A percentile compares a stretch with the other conserved stretches of the same genome.
These are phyloP conservation scores for Xanthoconium separans DNA, from an alignment of 1,284 basidiomycete species.

Conservation along the genomic window DNA sequence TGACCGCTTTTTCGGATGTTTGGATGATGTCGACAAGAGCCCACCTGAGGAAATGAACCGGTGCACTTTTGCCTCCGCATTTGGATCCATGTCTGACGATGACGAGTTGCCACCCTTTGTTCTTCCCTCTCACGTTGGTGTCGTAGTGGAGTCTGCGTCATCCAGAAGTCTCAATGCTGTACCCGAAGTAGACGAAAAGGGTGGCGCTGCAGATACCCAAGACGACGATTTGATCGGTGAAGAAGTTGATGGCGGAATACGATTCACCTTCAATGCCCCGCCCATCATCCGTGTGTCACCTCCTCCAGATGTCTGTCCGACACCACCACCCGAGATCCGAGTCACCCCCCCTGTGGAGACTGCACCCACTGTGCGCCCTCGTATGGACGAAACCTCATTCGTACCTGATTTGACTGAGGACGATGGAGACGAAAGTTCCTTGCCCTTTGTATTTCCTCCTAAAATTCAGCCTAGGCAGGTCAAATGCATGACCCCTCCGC, in stretches of 20 bases:
- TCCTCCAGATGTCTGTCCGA: conserved; percentile 43
- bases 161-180: conserved; percentile 37
- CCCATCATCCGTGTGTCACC: conserved; percentile 41
- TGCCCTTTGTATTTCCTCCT: conserved; percentile 26
- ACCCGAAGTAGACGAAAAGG: conserved; percentile 47
- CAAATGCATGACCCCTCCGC: conserved; percentile 19
- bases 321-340: conserved; percentile 28
- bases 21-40: conserved; percentile 58
- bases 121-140: conserved; percentile 50
- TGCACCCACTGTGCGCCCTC: conserved; percentile 12
- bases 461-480: conserved; percentile 6
- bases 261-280: conserved; percentile 65
- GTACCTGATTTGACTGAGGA: conserved; percentile 30
- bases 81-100: conserved; percentile 45
- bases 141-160: conserved; percentile 40
- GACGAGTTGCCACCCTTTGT: conserved; percentile 49
- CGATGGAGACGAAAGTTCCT: conserved; percentile 30
- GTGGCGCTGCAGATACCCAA: conserved; percentile 34
- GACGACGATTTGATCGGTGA: conserved; percentile 48
- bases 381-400: background rate
- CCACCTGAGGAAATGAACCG: conserved; percentile 56
- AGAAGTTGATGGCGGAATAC: conserved; percentile 60
- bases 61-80: conserved; percentile 52
- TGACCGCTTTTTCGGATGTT: conserved; percentile 73
- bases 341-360: conserved; percentile 22